A percentile compares a stretch with the other conserved stretches of the same genome.
phyloP scores from a whole-genome alignment of 164 flowering plant genomes.

The Annona cherimola region DNA sequence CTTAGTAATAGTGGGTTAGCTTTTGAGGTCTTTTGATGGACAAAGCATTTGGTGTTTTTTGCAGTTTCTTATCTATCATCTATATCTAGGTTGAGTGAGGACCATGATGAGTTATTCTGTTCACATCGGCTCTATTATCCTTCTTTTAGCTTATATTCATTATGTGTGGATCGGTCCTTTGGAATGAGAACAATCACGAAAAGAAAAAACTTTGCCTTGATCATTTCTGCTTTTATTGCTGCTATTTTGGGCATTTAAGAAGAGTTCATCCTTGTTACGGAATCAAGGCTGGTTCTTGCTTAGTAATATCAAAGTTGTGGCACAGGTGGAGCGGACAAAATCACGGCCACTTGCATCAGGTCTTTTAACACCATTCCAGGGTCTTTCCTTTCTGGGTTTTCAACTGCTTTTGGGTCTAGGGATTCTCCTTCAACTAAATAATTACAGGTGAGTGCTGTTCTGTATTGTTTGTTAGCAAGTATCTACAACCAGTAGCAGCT shows the following conservation, averaged over 20 bases:
- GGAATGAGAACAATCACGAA: not conserved
- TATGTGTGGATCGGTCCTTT: not conserved
- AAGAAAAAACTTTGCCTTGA: not conserved
- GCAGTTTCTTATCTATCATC: too few species aligned
- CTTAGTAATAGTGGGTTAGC: too few species aligned
- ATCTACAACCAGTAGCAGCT: not conserved
- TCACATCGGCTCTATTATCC: not conserved
- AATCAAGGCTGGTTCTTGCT: not conserved
- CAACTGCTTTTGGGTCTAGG: conserved; percentile 91
- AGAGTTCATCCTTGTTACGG: not conserved
- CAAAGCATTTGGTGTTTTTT: too few species aligned
- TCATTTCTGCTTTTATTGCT: not conserved
- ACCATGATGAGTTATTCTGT: too few species aligned
- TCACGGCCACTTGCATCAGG: conserved; percentile 91
- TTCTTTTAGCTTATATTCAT: too few species aligned
- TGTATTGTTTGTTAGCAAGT: not conserved
- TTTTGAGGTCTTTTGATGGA: too few species aligned
- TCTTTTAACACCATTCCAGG: conserved; percentile 78
- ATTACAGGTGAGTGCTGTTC: conserved; percentile 56
- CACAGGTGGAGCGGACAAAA: conserved; percentile 89
- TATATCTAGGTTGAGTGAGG: too few species aligned
- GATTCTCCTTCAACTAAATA: conserved; percentile 84
- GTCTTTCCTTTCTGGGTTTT: conserved; percentile 74
- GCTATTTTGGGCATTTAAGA: not conserved
- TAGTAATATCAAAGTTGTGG: conserved; percentile 8